Base-by-base conservation (phyloP, 2,329 filamentous ascomycete species). In the Clarireedia sp. region DNA sequence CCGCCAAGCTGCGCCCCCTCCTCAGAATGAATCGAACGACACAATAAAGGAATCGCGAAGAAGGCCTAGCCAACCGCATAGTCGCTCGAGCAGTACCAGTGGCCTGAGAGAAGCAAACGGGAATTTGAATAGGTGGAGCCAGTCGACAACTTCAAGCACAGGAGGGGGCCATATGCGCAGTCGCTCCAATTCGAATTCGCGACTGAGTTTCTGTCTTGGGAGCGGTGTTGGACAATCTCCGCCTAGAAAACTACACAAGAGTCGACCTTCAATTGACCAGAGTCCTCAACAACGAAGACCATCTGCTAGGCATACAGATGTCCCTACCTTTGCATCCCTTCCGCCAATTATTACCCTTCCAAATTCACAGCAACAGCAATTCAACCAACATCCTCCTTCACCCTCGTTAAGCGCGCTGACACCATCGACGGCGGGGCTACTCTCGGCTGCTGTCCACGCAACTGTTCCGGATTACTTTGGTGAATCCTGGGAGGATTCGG, bases 51-150 rank as follows among this genome's bases (percentile, higher is more conserved):
- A 63, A 40, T 54, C 48, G 57, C 57, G 62, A 59, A 55, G 59
- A 59, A 53, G 50, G 50, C 68, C 68, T 51, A 72, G 71, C 48
- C 69, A 72, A 36, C 43, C 49, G 36, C 54, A 56, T 43, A 53
- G 33, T 33, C 54, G 49, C 24, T 56, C 54, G 21, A 53, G 41
- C 53, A 56, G 54, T 45, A 24, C 48, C 16, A 48, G 48, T 37
- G 54, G 54, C 29, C 24, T 43, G 5, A 43, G 21, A 47, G 75
- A 78, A 55, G 69, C 71, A 45, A 71, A 75, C 41, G 75, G 73
- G 65, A 75, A 74, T 59, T 70, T 77, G 58, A 76, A 80, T 64
- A 74, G 77, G 64, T 79, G 77, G 77, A 79, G 78, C 43, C 69
- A 72, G 19, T 81, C 78, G 14, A 78, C 78, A 50, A 66, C 70